Evolutionary conservation across 257 asterid species (phyloP).

Genomic region (Ajuga chamaepitys): DNA sequence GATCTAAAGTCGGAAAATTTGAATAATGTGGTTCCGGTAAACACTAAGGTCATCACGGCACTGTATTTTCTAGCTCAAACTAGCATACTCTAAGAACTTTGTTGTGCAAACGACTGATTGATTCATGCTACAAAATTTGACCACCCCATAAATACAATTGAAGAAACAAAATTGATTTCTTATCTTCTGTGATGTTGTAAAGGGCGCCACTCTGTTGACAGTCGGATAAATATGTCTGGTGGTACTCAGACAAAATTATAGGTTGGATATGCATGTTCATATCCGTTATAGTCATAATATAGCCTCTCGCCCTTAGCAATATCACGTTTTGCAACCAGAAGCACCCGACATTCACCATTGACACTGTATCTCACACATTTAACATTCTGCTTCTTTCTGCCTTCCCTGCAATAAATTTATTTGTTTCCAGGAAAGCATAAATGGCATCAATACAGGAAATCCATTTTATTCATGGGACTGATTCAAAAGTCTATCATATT

Average conservation of each 20-base stretch:
- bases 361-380: conserved; percentile 74
- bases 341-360: conserved; percentile 56
- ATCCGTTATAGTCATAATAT: conserved; percentile 80
- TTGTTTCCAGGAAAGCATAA: conserved; percentile 8
- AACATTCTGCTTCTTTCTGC: conserved; percentile 74
- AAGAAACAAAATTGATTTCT: conserved; percentile 4
- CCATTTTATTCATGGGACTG: no score
- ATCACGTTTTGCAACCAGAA: conserved; percentile 71
- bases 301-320: conserved; percentile 80
- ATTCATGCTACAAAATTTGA: conserved; percentile 14
- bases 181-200: conserved; percentile 17
- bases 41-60: neutral
- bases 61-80: conserved; percentile 6
- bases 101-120: conserved; percentile 10
- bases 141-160: conserved; percentile 8
- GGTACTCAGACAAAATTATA: conserved; percentile 51
- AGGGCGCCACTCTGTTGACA: neutral
- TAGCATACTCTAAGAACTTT: neutral
- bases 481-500: neutral
- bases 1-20: neutral
- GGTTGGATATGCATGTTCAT: conserved; percentile 86
- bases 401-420: conserved; percentile 52
- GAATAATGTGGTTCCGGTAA: neutral
- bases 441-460: no score
- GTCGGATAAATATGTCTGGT: conserved; percentile 7